Conservation (phyloP, 768 basidiomycete genomes). For the Kwoniella newhampshirensis region DNA sequence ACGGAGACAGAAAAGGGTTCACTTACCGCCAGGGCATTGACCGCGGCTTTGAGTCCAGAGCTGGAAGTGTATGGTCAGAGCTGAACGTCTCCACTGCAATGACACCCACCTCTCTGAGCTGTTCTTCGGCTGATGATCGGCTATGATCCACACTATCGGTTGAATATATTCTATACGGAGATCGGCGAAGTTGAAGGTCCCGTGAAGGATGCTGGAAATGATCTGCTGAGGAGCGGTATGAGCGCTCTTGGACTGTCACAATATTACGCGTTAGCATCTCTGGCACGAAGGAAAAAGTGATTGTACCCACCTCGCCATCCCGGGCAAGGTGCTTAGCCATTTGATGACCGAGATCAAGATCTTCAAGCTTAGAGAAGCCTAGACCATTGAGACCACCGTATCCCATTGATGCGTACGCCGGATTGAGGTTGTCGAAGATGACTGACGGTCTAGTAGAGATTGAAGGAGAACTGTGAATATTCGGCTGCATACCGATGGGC, state of each 20-base stretch:
- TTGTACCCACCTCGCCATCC: conserved; percentile 5
- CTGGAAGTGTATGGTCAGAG: conserved; percentile 8
- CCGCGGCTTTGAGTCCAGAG: conserved; percentile 37
- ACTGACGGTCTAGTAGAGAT: conserved; percentile 7
- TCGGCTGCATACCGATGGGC: not conserved
- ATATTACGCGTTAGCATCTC: not conserved
- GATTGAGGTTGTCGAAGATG: conserved; percentile 17
- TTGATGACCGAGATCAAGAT: conserved; percentile 13
- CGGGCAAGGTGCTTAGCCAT: not conserved
- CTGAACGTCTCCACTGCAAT: too few relatives aligned
- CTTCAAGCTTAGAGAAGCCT: conserved; percentile 13
- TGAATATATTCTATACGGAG: conserved; percentile 28
- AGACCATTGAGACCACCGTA: conserved; percentile 13
- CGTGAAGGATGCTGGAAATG: conserved; percentile 20
- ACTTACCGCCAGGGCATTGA: conserved; percentile 40
- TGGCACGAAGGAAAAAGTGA: too few relatives aligned
- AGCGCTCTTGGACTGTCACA: not conserved
- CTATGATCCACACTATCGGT: conserved; percentile 40
- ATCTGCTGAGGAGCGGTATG: conserved; percentile 17
- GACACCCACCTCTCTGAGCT: conserved; percentile 30
- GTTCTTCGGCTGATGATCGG: conserved; percentile 30
- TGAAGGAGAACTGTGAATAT: not conserved
- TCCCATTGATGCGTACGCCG: conserved; percentile 4
- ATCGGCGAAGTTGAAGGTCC: conserved; percentile 28
- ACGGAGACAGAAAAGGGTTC: not conserved